Base-by-base conservation (phyloP, 371 early-diverging fungal genomes). In the Chytridium lagenaria region DNA sequence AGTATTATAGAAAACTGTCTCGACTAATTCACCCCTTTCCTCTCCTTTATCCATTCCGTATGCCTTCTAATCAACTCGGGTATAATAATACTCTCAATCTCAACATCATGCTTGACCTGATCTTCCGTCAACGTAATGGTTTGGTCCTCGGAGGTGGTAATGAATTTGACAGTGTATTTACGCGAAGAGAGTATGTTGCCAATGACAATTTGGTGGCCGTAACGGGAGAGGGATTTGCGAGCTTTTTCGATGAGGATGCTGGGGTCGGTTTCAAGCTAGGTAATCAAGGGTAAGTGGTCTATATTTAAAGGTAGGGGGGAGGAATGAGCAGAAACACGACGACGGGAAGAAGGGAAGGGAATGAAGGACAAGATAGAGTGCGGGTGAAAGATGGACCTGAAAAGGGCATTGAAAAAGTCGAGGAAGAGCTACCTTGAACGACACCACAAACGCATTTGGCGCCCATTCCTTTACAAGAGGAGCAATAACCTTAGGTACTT, bases 121-220 rank as follows among this genome's bases (percentile, higher is more conserved):
- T 91, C 86, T 3, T 85, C 72, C 3, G 89, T 77, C 61, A 98
- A 78, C 30, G 84, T 81, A 51, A 98, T 77, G 38, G 89, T 87
- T 50, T 81, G 77, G 55, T 90, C 85, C 1, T 82, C 85, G 23
- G 69, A 40, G 12, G 34, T 57, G 51, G 79, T 78, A 61, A 84
- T 71, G 30, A 97, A 72, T 71, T 89, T 88, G 19, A 99, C 98
- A 15, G 88, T 85, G 38, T 85, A 81, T 82, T 98, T 98, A 40
- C 99, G 89, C 0, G 95, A 95, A 34, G 82, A 76, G 23, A 99
- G 80, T 81, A 98, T 88, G 72, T 99, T 99, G 30, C 93, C 98
- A 81, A 99, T 94, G 19, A 99, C 99, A 28, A 95, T 87, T 78
- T 99, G 97, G 81, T 99, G 99, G 12, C 95, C 95, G 79, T 99